These are phyloP conservation scores for Fusarium hainanense DNA, from an alignment of 2,329 filamentous ascomycete species.

Conservation along the genomic window DNA sequence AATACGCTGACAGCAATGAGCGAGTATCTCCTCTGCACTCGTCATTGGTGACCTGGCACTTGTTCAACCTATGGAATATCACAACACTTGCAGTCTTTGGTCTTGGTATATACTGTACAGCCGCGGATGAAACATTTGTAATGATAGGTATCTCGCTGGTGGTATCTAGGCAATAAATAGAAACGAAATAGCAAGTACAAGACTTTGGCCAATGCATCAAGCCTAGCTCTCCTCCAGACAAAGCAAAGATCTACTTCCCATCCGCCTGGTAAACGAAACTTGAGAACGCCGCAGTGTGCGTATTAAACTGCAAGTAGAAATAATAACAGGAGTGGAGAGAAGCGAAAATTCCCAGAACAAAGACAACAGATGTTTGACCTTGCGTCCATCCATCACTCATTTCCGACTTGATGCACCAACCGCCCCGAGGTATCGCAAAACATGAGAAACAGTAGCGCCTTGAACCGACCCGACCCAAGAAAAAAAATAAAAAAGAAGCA, in stretches of 20 bases:
- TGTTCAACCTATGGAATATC: neutral
- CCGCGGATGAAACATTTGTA: conserved; percentile 29
- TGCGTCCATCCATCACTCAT: conserved; percentile 30
- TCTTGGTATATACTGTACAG: neutral
- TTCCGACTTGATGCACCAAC: conserved; percentile 21
- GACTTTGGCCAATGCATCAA: conserved; percentile 45
- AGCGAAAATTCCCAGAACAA: conserved; percentile 30
- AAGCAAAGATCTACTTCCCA: conserved; percentile 22
- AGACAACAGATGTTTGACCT: conserved; percentile 27
- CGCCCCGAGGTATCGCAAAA: conserved; percentile 43
- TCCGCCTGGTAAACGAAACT: conserved; percentile 17
- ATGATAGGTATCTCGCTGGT: conserved; percentile 41
- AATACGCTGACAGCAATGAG: conserved; percentile 72
- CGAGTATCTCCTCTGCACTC: conserved; percentile 73
- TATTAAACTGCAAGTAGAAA: conserved; percentile 24
- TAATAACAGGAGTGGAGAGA: conserved; percentile 31
- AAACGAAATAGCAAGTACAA: conserved; percentile 44
- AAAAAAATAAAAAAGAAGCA: conserved; percentile 16
- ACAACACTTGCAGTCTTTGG: conserved; percentile 1
- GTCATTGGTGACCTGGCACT: conserved; percentile 70
- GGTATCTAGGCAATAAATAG: conserved; percentile 44
- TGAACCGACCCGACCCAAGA: conserved; percentile 26
- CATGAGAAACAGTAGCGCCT: conserved; percentile 34
- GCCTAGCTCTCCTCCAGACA: conserved; percentile 27
- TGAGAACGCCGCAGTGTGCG: conserved; percentile 11